Base-by-base conservation (phyloP, 148 eudicot species). In the Rhododendron griersonianum region DNA sequence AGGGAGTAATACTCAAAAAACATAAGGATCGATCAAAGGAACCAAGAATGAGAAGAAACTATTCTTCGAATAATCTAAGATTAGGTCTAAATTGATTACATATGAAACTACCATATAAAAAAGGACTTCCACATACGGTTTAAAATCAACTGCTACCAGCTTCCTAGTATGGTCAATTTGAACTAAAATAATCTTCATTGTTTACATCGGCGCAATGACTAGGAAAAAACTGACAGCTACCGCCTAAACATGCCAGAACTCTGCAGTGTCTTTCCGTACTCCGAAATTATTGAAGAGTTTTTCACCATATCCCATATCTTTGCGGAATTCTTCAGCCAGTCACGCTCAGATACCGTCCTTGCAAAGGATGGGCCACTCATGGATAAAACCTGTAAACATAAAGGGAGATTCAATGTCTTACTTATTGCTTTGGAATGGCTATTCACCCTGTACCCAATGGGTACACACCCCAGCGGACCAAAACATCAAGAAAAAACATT, bases 291-390 rank as follows among this genome's bases (percentile, higher is more conserved):
- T 2, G 96, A 81, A 87, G 97, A 94, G 85, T 87, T 92, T 91
- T 92, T 95, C 88, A 95, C 91, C 84, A 92, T 86, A 7, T 95
- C 98, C 98, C 98, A 94, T 90, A 95, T 92, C 93, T 93, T 95
- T 78, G 91, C 93, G 73, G 96, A 93, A 85, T 91, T 95, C 92
- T 95, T 95, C 86, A 95, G 90, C 98, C 98, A 95, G 84, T 94
- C 98, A 11, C 97, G 90, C 86, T 94, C 98, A 41, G 98, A 93
- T 35, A 94, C 91, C 16, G 95, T 91, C 84, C 97, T 93, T 73
- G 94, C 89, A 59, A 95, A 95, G 3, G 94, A 87, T 16, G 96
- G 93, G 73, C 90, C 83, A 67, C 83, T 80, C 97, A 93, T 95
- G 5, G 97, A 93, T 85, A 95, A 87, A 67, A 93, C 91, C 95